Evolutionary conservation across 148 eudicot species (phyloP).

Genomic region (Oxyria digyna): DNA sequence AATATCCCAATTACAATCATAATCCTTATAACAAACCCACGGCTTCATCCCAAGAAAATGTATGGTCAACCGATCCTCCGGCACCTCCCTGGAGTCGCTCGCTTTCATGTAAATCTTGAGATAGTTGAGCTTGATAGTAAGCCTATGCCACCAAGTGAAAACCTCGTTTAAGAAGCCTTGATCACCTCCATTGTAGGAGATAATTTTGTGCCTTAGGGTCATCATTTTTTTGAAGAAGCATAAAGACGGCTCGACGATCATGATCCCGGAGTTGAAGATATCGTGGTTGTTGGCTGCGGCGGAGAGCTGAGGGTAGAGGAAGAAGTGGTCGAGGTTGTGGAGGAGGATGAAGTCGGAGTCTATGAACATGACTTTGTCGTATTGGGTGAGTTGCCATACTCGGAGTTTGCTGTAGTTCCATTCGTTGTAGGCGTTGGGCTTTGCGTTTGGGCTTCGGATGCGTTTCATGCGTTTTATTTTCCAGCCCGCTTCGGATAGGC

Average conservation of each 20-base stretch:
- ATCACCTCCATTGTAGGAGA: conserved; percentile 72
- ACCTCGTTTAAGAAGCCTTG: conserved; percentile 71
- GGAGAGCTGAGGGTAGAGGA: conserved; percentile 42
- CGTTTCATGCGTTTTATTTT: conserved; percentile 35
- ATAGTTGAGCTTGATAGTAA: conserved; percentile 25
- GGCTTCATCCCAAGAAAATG: conserved; percentile 74
- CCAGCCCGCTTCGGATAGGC: conserved; percentile 56
- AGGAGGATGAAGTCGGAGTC: conserved; percentile 53
- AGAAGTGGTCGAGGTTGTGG: conserved; percentile 42
- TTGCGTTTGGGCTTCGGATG: conserved; percentile 43
- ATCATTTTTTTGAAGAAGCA: conserved; percentile 45
- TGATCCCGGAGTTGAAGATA: conserved; percentile 61
- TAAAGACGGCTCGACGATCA: conserved; percentile 58
- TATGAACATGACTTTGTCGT: conserved; percentile 54
- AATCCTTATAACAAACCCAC: conserved; percentile 53
- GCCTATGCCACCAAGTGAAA: conserved; percentile 64
- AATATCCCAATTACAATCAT: conserved; percentile 73
- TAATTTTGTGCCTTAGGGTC: conserved; percentile 19
- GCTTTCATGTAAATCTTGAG: conserved; percentile 27
- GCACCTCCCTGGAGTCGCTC: conserved; percentile 13
- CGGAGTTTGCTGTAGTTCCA: conserved; percentile 80
- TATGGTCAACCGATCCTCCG: conserved; percentile 27
- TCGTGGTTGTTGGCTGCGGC: conserved; percentile 32
- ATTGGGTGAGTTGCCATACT: conserved; percentile 50
- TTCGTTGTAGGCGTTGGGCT: conserved; percentile 34